phyloP scores from a whole-genome alignment of 2,329 filamentous ascomycete genomes.

The Emydomyces testavorans region DNA sequence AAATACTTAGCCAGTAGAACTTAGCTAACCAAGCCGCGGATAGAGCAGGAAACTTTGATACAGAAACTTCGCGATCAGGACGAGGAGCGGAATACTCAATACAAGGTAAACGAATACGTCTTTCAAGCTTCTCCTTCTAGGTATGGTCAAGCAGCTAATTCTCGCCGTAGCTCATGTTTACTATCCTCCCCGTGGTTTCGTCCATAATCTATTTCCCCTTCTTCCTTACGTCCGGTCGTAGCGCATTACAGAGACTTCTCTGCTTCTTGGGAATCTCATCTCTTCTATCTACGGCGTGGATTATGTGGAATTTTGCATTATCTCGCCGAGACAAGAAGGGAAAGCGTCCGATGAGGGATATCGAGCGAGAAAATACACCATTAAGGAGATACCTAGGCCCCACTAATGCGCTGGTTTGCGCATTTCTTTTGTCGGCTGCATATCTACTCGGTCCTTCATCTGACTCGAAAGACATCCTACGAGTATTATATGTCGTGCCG shows the following conservation, averaged over 20 bases:
- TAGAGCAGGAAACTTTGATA: slow-evolving; percentile 36
- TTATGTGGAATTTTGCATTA: slow-evolving; percentile 26
- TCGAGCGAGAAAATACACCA: slow-evolving; percentile 16
- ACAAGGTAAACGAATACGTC: slow-evolving; percentile 26
- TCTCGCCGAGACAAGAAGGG: slow-evolving; percentile 23
- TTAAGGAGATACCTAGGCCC: slow-evolving; percentile 21
- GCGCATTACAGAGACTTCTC: slow-evolving; percentile 18
- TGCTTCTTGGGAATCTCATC: slow-evolving; percentile 28
- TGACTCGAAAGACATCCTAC: slow-evolving; percentile 16
- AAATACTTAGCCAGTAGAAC: too few relatives aligned
- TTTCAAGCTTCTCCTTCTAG: neutral
- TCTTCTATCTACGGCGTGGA: slow-evolving; percentile 29
- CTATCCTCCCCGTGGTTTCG: slow-evolving; percentile 28
- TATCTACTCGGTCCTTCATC: slow-evolving; percentile 19
- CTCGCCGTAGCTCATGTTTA: slow-evolving; percentile 25
- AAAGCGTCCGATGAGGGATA: slow-evolving; percentile 21
- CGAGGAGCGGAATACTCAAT: slow-evolving; percentile 31
- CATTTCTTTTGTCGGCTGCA: slow-evolving; percentile 22
- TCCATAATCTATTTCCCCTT: slow-evolving; percentile 25
- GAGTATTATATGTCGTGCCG: slow-evolving; percentile 29
- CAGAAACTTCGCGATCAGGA: slow-evolving; percentile 27
- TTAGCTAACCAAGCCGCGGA: neutral
- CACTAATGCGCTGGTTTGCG: slow-evolving; percentile 24
- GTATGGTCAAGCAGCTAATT: neutral
- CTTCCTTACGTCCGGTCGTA: slow-evolving; percentile 20